Conservation (phyloP, 148 eudicot genomes). For the Amaranthus cruentus region DNA sequence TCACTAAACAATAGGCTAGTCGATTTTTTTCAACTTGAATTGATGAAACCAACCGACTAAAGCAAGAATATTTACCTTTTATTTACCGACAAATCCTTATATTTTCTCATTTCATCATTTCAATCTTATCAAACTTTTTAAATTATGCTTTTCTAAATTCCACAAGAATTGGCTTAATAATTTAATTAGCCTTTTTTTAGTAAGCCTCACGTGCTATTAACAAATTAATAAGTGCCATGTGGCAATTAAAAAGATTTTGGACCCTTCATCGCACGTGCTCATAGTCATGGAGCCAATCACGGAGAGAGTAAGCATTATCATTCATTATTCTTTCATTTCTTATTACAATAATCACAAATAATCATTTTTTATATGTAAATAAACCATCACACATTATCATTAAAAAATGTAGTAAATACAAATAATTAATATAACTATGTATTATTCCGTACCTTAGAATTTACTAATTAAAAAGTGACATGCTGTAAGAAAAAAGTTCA, state of each 20-base stretch:
- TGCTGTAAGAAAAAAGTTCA: too few species aligned
- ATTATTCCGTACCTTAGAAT: too few species aligned
- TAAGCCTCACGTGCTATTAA: conserved; percentile 23
- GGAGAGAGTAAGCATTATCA: conserved; percentile 11
- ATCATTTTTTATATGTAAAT: too few species aligned
- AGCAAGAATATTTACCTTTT: neutral
- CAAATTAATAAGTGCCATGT: conserved; percentile 14
- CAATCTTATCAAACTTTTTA: conserved; percentile 5
- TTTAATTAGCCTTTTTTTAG: neutral
- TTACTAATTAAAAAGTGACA: too few species aligned
- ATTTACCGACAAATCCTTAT: conserved; percentile 34
- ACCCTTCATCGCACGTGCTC: conserved; percentile 16
- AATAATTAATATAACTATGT: too few species aligned
- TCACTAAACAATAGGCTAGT: too few species aligned
- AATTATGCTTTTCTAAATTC: conserved; percentile 6
- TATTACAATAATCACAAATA: too few species aligned
- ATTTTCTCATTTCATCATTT: conserved; percentile 19
- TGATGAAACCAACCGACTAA: conserved; percentile 9
- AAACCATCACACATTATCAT: too few species aligned
- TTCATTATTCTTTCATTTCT: conserved; percentile 20
- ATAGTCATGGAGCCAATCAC: conserved; percentile 29
- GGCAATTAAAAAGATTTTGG: neutral
- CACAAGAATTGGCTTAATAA: neutral
- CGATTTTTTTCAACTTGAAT: conserved; percentile 17
- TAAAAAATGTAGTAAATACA: too few species aligned